phyloP scores from a whole-genome alignment of 1,284 basidiomycete genomes.

The Cryptococcus sp. region DNA sequence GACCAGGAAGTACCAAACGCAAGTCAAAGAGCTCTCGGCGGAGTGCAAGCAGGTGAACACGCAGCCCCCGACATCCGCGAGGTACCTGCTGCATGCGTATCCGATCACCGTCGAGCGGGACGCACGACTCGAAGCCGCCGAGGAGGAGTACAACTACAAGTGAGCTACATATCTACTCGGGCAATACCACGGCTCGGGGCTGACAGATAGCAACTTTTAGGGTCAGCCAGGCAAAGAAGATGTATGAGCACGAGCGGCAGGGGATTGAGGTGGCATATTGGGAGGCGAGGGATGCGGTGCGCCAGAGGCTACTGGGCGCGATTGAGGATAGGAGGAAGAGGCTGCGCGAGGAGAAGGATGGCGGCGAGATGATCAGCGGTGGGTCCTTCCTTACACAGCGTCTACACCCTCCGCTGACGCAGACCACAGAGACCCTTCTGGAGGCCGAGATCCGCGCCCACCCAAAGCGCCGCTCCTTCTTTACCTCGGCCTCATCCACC shows the following conservation, averaged over 20 bases:
- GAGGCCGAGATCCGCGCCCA: conserved; percentile 42
- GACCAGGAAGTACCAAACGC: conserved; percentile 47
- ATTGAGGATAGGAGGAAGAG: conserved; percentile 54
- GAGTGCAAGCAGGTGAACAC: conserved; percentile 46
- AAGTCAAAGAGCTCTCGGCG: conserved; percentile 47
- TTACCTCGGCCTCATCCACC: conserved; percentile 12
- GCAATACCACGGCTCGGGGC: neutral
- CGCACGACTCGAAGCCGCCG: conserved; percentile 49
- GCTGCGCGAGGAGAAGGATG: conserved; percentile 55
- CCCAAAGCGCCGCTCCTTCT: conserved; percentile 37
- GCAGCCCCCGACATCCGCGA: conserved; percentile 50
- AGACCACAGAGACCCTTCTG: conserved; percentile 37
- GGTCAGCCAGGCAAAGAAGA: conserved; percentile 37
- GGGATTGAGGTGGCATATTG: conserved; percentile 53
- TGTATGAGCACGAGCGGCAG: conserved; percentile 53
- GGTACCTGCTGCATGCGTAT: conserved; percentile 53
- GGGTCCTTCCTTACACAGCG: conserved; percentile 17
- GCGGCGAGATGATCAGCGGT: conserved; percentile 53
- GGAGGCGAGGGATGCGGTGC: conserved; percentile 48
- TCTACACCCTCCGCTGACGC: neutral
- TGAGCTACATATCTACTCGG: conserved; percentile 21
- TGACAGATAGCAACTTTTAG: conserved; percentile 14
- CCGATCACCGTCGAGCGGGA: conserved; percentile 53
- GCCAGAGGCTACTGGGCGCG: conserved; percentile 50
- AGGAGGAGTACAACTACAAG: conserved; percentile 53